Conservation (phyloP, 139 green algal species). For the Auxenochlorella pyrenoidosa region DNA sequence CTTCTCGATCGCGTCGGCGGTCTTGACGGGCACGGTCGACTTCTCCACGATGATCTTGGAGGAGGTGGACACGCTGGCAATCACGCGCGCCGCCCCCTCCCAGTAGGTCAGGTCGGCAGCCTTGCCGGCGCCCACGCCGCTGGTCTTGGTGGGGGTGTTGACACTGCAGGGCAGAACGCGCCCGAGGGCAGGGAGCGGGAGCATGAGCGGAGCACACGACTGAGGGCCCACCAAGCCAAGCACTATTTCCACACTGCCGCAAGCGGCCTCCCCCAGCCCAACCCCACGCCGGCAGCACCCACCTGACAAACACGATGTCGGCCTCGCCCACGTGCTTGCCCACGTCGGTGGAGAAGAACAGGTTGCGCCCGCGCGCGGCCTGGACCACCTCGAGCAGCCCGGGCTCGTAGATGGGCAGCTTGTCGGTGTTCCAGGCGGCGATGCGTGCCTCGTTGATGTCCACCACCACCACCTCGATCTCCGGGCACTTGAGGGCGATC, state of each 20-base stretch:
- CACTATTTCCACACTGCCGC: background rate
- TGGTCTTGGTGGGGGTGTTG: conserved; percentile 99
- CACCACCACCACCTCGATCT: conserved; percentile 95
- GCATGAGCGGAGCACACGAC: background rate
- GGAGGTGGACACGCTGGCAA: conserved; percentile 84
- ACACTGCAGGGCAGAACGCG: conserved; percentile 67
- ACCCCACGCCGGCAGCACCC: background rate
- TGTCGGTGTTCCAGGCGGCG: conserved; percentile 96
- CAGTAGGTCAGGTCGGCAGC: conserved; percentile 99
- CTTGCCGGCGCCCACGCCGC: conserved; percentile 94
- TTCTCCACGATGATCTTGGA: conserved; percentile 99
- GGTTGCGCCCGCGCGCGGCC: conserved; percentile 83
- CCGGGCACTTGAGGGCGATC: conserved; percentile 95
- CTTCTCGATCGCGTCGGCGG: conserved; percentile 98
- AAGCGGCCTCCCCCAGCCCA: background rate
- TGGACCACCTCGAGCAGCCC: conserved; percentile 94
- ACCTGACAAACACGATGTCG: conserved; percentile 98
- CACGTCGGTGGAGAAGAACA: conserved; percentile 98
- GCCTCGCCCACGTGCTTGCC: conserved; percentile 93
- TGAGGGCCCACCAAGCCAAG: background rate
- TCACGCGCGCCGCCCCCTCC: conserved; percentile 96
- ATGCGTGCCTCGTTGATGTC: conserved; percentile 91
- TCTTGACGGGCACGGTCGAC: conserved; percentile 99
- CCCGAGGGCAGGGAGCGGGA: background rate
- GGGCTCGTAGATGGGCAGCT: conserved; percentile 99